phyloP scores from a whole-genome alignment of 208 protist species.

The Porcisia deanei region DNA sequence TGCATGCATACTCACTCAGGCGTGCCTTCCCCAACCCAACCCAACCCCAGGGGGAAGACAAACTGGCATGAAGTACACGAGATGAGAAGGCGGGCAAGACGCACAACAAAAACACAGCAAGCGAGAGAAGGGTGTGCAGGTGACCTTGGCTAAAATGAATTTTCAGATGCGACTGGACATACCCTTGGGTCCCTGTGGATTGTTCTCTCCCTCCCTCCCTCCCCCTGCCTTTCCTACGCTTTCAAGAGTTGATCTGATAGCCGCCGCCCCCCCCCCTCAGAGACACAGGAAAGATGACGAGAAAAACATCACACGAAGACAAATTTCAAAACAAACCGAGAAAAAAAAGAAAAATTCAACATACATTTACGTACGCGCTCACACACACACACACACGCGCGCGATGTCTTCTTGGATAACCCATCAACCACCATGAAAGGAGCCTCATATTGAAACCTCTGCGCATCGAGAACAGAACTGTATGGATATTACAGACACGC shows the following conservation, averaged over 20 bases:
- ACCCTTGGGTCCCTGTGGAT: not conserved
- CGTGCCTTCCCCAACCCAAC: too few relatives aligned
- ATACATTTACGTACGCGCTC: not conserved
- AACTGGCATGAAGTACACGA: too few relatives aligned
- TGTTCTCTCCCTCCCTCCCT: not conserved
- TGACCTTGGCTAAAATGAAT: not conserved
- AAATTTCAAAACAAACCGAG: not conserved
- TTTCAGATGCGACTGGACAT: not conserved
- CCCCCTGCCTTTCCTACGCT: not conserved
- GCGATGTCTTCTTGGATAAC: not conserved
- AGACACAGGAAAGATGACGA: slow-evolving; percentile 1
- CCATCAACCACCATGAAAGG: not conserved
- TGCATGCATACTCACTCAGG: too few relatives aligned
- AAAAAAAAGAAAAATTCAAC: not conserved
- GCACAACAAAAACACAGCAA: too few relatives aligned
- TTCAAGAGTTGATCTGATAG: not conserved
- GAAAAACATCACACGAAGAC: not conserved
- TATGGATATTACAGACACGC: too few relatives aligned
- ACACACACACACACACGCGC: not conserved
- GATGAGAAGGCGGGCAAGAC: too few relatives aligned
- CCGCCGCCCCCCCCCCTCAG: too few relatives aligned
- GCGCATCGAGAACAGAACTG: not conserved
- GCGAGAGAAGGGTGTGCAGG: not conserved
- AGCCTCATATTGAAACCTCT: not conserved
- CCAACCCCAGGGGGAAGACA: too few relatives aligned